Percentiles rank a stretch among this genome's conserved stretches.
Conservation (phyloP, 139 green algal genomes). For the Micromonas commoda region DNA sequence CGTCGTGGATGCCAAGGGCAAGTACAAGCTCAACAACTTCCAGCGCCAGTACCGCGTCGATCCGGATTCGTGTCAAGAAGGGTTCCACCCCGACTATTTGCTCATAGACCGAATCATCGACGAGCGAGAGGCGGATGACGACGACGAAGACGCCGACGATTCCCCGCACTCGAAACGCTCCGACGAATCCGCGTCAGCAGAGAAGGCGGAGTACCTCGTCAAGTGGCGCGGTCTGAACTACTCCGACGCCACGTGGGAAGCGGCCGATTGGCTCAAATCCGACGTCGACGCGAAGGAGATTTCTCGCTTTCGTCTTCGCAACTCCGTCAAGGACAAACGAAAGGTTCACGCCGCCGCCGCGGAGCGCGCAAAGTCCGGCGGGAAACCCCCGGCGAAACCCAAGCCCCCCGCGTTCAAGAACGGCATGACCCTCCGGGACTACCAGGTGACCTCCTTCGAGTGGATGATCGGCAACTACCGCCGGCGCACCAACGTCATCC, state of each 20-base stretch:
- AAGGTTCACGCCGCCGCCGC: neutral
- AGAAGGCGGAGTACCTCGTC: constrained; percentile 17
- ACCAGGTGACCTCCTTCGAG: constrained; percentile 17
- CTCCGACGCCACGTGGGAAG: constrained; percentile 28
- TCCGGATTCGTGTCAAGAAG: neutral
- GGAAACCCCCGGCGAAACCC: neutral
- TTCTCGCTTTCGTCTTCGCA: neutral
- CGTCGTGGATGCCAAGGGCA: neutral
- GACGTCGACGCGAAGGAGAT: neutral
- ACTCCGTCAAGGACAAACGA: neutral
- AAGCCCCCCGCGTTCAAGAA: constrained; percentile 21
- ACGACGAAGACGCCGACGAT: neutral
- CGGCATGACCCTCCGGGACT: constrained; percentile 13
- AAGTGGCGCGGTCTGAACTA: constrained; percentile 35
- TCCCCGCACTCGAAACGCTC: neutral
- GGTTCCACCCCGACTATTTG: neutral
- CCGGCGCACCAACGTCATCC: constrained; percentile 6
- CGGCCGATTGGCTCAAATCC: neutral
- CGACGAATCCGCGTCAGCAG: neutral
- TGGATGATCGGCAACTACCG: constrained; percentile 28
- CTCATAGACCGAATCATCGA: constrained; percentile 6
- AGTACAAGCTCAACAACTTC: neutral
- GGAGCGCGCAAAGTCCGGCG: neutral
- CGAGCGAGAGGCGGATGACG: neutral
- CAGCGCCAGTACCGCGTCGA: neutral